Conservation (phyloP, 2,329 filamentous ascomycete genomes). For the Colletotrichum tropicale region DNA sequence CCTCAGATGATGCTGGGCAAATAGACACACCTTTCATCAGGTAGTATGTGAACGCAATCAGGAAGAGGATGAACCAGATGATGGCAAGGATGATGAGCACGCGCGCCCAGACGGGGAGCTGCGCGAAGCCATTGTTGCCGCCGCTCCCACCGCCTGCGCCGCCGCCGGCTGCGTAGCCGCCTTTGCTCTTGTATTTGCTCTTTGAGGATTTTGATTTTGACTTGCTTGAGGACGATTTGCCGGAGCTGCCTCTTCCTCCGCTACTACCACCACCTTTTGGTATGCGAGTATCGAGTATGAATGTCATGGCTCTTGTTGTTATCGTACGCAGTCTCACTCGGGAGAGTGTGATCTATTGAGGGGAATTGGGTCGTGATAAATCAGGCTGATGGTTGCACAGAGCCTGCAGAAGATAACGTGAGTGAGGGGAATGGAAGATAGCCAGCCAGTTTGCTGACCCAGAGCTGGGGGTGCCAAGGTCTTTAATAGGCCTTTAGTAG, state of each 20-base stretch:
- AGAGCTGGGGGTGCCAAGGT: background rate
- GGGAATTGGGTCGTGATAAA: background rate
- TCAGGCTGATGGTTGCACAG: background rate
- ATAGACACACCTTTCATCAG: background rate
- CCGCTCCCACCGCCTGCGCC: background rate
- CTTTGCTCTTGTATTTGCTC: conserved; percentile 7
- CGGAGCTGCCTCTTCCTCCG: background rate
- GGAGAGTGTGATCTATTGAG: background rate
- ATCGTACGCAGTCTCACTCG: background rate
- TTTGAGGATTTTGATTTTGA: background rate
- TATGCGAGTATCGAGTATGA: conserved; percentile 2
- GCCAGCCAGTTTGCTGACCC: background rate
- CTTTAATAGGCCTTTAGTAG: background rate
- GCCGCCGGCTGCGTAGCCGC: background rate
- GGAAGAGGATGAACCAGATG: conserved; percentile 2
- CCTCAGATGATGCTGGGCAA: background rate
- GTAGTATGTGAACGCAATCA: background rate
- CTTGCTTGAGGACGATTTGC: background rate
- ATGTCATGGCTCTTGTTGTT: background rate
- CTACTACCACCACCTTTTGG: conserved; percentile 12
- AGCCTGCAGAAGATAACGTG: background rate
- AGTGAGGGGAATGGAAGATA: background rate
- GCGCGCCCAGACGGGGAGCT: conserved; percentile 17
- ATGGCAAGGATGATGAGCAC: conserved; percentile 19
- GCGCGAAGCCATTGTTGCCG: background rate